Conservation (phyloP, 2,329 filamentous ascomycete species). For the Fusarium odoratissimum region DNA sequence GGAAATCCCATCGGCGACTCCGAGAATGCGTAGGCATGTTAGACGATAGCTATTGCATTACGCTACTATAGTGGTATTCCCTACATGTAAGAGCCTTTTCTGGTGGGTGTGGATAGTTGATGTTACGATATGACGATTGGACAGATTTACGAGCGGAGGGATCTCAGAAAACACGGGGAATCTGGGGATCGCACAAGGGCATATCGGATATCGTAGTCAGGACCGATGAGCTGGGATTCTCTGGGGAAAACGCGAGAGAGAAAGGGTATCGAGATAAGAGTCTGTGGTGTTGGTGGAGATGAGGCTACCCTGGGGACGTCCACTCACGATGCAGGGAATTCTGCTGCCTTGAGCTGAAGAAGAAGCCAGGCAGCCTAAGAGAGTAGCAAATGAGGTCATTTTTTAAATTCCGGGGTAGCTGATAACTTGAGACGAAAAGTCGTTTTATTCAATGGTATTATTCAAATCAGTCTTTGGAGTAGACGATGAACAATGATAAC, state of each 20-base stretch:
- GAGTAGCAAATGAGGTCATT: slow-evolving; percentile 4
- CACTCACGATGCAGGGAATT: slow-evolving; percentile 33
- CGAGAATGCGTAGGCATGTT: slow-evolving; percentile 25
- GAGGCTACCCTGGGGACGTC: slow-evolving; percentile 17
- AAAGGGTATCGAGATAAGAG: slow-evolving; percentile 7
- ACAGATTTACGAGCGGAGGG: slow-evolving; percentile 1
- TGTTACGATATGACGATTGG: slow-evolving; percentile 22
- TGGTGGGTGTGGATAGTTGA: slow-evolving; percentile 1
- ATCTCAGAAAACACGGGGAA: slow-evolving; percentile 32
- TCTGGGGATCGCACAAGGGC: slow-evolving; percentile 9
- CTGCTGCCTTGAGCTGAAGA: slow-evolving; percentile 38
- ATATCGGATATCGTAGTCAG: neutral
- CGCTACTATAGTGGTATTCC: neutral
- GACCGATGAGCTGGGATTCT: neutral
- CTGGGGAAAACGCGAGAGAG: slow-evolving; percentile 4
- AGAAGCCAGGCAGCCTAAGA: slow-evolving; percentile 8
- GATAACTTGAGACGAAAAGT: neutral
- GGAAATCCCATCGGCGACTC: slow-evolving; percentile 17
- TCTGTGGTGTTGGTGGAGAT: slow-evolving; percentile 30
- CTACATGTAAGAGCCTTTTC: neutral
- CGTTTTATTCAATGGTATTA: neutral
- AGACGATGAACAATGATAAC: neutral
- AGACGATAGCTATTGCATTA: neutral
- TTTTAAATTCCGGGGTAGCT: neutral
- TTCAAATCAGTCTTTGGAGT: neutral